Percentiles rank a stretch among this genome's conserved stretches.
Evolutionary conservation across 768 basidiomycete genomes (phyloP).

Genomic region (Trametes gibbosa): DNA sequence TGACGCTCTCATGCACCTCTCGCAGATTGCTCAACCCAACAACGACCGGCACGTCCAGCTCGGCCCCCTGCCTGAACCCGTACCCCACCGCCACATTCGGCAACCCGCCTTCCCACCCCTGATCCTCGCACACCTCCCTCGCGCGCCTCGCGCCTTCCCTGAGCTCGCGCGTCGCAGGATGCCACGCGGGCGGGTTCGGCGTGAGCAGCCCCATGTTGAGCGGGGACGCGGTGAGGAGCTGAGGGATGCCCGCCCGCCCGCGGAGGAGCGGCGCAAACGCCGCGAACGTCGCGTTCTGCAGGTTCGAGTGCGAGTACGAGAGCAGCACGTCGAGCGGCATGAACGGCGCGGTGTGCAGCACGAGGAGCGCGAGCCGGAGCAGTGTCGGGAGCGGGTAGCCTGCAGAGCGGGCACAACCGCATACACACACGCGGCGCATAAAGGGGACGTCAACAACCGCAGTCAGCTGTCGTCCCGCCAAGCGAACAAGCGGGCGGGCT

Average conservation of each 20-base stretch:
- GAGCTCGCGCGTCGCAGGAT: slow-evolving; percentile 63
- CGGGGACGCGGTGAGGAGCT: slow-evolving; percentile 77
- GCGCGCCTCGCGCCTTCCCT: slow-evolving; percentile 43
- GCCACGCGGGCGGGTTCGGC: slow-evolving; percentile 60
- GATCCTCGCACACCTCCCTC: slow-evolving; percentile 23
- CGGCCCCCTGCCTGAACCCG: slow-evolving; percentile 50
- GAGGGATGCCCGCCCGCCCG: slow-evolving; percentile 60
- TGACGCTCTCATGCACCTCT: slow-evolving; percentile 75
- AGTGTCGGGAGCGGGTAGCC: slow-evolving; percentile 82
- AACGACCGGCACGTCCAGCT: slow-evolving; percentile 56
- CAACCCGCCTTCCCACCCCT: slow-evolving; percentile 46
- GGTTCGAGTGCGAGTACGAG: slow-evolving; percentile 76
- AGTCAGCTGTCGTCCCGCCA: too few species aligned
- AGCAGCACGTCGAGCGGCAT: slow-evolving; percentile 75
- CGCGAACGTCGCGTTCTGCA: slow-evolving; percentile 65
- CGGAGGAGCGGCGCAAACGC: slow-evolving; percentile 56
- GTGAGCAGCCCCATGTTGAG: slow-evolving; percentile 82
- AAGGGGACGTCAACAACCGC: too few species aligned
- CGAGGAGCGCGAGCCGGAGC: slow-evolving; percentile 76
- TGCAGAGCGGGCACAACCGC: slow-evolving; percentile 26
- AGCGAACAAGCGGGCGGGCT: too few species aligned
- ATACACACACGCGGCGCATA: too few species aligned
- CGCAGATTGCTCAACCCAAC: slow-evolving; percentile 64
- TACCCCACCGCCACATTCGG: slow-evolving; percentile 73
- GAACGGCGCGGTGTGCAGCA: slow-evolving; percentile 63